A percentile compares a stretch with the other conserved stretches of the same genome.
Conservation (phyloP, 2,329 filamentous ascomycete genomes). For the Dactylellina cionopaga region DNA sequence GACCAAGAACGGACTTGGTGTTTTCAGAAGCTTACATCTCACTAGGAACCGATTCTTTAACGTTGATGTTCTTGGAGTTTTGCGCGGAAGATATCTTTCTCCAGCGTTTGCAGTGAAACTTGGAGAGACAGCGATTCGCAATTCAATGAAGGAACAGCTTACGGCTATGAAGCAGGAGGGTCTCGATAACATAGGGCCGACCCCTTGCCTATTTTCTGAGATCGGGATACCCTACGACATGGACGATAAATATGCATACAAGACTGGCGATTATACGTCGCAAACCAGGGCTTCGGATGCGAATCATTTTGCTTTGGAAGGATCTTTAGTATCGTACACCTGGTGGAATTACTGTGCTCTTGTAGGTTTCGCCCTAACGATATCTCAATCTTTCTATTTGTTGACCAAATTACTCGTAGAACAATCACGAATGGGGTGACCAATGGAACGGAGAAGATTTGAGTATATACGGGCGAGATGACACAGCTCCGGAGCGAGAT, state of each 20-base stretch:
- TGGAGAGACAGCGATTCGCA: constrained; percentile 87
- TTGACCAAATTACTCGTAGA: constrained; percentile 64
- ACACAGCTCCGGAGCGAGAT: constrained; percentile 65
- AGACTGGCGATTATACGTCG: constrained; percentile 92
- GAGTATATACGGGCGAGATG: constrained; percentile 87
- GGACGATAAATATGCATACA: constrained; percentile 95
- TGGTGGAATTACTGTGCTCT: constrained; percentile 85
- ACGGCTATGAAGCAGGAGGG: constrained; percentile 85
- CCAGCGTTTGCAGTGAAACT: constrained; percentile 93
- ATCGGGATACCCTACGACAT: constrained; percentile 99
- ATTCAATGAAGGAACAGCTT: constrained; percentile 89
- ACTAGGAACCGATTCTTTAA: constrained; percentile 88
- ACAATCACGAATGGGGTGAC: constrained; percentile 88
- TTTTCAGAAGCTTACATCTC: constrained; percentile 1
- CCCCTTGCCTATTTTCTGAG: constrained; percentile 89
- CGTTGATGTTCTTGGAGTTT: constrained; percentile 89
- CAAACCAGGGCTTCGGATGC: constrained; percentile 94
- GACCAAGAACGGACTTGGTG: no score
- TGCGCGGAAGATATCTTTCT: constrained; percentile 86
- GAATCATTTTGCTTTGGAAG: constrained; percentile 92
- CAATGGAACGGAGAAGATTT: constrained; percentile 98
- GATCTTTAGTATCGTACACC: constrained; percentile 83
- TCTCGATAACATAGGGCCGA: constrained; percentile 71
- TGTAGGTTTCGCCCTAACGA: constrained; percentile 63
- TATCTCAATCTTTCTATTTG: constrained; percentile 52